Evolutionary conservation across 1,284 basidiomycete genomes (phyloP).

Genomic region (Bjerkandera adusta): DNA sequence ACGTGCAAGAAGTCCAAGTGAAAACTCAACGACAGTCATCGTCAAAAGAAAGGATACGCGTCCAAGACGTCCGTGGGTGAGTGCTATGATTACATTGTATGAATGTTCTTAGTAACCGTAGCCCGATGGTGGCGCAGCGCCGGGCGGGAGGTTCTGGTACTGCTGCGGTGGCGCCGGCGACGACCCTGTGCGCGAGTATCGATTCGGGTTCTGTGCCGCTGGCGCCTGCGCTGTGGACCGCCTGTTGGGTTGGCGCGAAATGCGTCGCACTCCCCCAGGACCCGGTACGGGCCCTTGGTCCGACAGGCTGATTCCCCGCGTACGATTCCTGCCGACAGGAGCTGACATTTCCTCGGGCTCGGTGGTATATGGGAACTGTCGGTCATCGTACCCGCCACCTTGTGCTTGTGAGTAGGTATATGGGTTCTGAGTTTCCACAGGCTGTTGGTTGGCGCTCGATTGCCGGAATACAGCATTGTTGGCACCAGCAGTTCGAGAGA

Average conservation of each 20-base stretch:
- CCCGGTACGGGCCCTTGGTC: constrained; percentile 80
- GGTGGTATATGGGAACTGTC: constrained; percentile 30
- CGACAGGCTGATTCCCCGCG: constrained; percentile 69
- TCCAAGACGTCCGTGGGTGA: constrained; percentile 6
- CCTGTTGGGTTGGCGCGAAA: constrained; percentile 50
- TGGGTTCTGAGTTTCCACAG: constrained; percentile 53
- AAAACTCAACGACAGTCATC: constrained; percentile 5
- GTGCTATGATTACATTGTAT: not conserved
- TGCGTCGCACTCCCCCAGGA: constrained; percentile 71
- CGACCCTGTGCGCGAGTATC: constrained; percentile 54
- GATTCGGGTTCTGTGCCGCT: constrained; percentile 65
- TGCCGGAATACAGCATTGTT: constrained; percentile 42
- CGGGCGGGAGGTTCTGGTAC: constrained; percentile 56
- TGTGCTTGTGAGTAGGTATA: constrained; percentile 42
- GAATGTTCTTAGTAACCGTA: constrained; percentile 24
- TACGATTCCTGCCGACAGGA: constrained; percentile 18
- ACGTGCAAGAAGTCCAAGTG: constrained; percentile 1
- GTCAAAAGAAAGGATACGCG: constrained; percentile 5
- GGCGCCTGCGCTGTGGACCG: constrained; percentile 57
- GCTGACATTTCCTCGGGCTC: constrained; percentile 37
- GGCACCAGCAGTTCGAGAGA: constrained; percentile 37
- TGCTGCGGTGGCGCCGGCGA: constrained; percentile 41
- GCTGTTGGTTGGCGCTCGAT: constrained; percentile 37
- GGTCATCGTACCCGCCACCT: constrained; percentile 33
- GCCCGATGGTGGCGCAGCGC: constrained; percentile 63